Evolutionary conservation across 2,329 filamentous ascomycete genomes (phyloP).

Genomic region (Ophiostoma australiae): DNA sequence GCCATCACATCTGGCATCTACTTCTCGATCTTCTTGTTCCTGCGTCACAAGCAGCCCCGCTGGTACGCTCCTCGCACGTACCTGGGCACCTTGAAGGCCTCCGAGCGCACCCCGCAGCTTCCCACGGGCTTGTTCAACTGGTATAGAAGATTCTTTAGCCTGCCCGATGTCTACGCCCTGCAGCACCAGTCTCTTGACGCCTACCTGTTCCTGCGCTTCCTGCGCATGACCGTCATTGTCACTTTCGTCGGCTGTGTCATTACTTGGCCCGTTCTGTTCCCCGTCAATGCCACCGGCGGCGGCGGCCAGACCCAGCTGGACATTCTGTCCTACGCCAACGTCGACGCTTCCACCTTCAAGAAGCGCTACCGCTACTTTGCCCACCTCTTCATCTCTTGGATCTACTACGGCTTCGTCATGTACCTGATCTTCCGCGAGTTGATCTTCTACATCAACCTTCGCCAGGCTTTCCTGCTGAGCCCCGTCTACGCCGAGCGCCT

Average conservation of each 20-base stretch:
- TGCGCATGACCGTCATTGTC: constrained; percentile 70
- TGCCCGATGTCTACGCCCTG: constrained; percentile 71
- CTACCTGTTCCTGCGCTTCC: constrained; percentile 83
- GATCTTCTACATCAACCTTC: constrained; percentile 90
- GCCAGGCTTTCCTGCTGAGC: constrained; percentile 85
- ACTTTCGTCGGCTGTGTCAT: constrained; percentile 79
- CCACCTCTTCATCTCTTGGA: constrained; percentile 72
- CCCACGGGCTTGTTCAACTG: constrained; percentile 62
- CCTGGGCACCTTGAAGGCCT: constrained; percentile 42
- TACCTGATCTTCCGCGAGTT: constrained; percentile 85
- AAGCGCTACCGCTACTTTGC: constrained; percentile 69
- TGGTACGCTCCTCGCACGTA: constrained; percentile 50
- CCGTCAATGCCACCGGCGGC: constrained; percentile 80
- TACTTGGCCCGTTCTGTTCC: constrained; percentile 81
- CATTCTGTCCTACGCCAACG: constrained; percentile 72
- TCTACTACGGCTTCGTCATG: constrained; percentile 83
- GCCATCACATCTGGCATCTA: constrained; percentile 39
- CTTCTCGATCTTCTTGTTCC: constrained; percentile 42
- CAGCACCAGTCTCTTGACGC: constrained; percentile 90
- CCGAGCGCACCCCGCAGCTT: constrained; percentile 54
- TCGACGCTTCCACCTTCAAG: constrained; percentile 47
- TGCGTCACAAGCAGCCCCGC: constrained; percentile 43
- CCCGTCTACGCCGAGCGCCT: constrained; percentile 78
- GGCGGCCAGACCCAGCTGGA: constrained; percentile 63
- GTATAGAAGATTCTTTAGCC: constrained; percentile 61